These are phyloP conservation scores for Tetracladium maxilliforme DNA, from an alignment of 2,329 filamentous ascomycete genomes.

Conservation along the genomic window DNA sequence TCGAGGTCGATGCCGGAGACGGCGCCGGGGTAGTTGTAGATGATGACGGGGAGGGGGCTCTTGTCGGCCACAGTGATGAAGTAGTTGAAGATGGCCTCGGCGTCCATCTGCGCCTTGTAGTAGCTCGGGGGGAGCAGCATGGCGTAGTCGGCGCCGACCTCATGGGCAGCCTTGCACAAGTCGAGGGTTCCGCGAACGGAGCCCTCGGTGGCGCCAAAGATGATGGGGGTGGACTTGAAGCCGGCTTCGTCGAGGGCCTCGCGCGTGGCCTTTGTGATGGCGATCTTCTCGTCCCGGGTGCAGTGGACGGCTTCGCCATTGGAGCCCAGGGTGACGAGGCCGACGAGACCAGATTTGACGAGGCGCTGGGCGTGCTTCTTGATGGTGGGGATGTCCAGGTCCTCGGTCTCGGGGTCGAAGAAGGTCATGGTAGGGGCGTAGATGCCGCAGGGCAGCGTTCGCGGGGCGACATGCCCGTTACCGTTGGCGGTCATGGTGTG, in stretches of 20 bases:
- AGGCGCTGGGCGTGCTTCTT: slow-evolving; percentile 71
- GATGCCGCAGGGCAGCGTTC: slow-evolving; percentile 70
- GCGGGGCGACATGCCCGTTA: no score
- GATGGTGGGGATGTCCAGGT: slow-evolving; percentile 67
- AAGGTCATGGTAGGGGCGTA: slow-evolving; percentile 88
- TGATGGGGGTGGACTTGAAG: slow-evolving; percentile 61
- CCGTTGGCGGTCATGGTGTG: no score
- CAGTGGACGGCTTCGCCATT: slow-evolving; percentile 85
- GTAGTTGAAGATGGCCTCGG: slow-evolving; percentile 58
- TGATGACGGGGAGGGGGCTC: slow-evolving; percentile 61
- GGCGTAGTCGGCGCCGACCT: slow-evolving; percentile 65
- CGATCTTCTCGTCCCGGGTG: slow-evolving; percentile 60
- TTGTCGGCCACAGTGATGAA: slow-evolving; percentile 62
- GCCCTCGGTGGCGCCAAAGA: slow-evolving; percentile 70
- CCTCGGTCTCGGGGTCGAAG: slow-evolving; percentile 71
- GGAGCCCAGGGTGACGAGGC: slow-evolving; percentile 76
- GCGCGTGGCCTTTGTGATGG: slow-evolving; percentile 63
- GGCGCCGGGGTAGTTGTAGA: slow-evolving; percentile 87
- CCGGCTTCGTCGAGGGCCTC: slow-evolving; percentile 72
- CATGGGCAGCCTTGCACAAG: slow-evolving; percentile 49
- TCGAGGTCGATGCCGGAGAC: slow-evolving; percentile 83
- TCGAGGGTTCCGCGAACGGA: slow-evolving; percentile 71
- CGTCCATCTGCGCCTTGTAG: slow-evolving; percentile 65
- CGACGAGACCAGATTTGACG: slow-evolving; percentile 62
- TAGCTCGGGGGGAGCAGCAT: slow-evolving; percentile 72